Conservation (phyloP, 192 early-diverging fungal genomes). For the Rhizophagus sp. region DNA sequence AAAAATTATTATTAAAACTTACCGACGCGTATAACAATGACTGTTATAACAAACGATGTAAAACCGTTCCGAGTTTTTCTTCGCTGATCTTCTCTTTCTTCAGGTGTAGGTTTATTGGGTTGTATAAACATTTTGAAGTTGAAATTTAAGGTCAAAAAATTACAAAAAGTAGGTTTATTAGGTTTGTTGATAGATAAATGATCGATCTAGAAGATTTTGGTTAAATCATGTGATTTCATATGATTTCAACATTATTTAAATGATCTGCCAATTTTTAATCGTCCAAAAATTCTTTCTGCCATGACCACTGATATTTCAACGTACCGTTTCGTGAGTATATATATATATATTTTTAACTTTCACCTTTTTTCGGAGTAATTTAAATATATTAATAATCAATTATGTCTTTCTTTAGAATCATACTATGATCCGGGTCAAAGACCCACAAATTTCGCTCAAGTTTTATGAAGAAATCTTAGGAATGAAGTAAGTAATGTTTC, state of each 20-base stretch:
- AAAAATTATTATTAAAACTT: not conserved
- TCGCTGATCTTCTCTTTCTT: slow-evolving; percentile 7
- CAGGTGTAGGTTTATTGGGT: slow-evolving; percentile 1
- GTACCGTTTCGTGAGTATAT: slow-evolving; percentile 9
- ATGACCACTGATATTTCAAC: slow-evolving; percentile 27
- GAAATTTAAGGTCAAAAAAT: not conserved
- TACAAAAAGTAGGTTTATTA: not conserved
- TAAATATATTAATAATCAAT: not conserved
- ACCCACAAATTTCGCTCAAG: slow-evolving; percentile 69
- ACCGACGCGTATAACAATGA: not conserved
- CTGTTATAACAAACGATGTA: not conserved
- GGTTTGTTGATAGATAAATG: not conserved
- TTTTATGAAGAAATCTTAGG: slow-evolving; percentile 79
- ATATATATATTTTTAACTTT: too few species aligned
- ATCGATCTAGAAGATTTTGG: not conserved
- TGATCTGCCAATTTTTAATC: not conserved
- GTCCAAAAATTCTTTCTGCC: not conserved
- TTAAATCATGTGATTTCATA: not conserved
- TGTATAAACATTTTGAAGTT: slow-evolving; percentile 11
- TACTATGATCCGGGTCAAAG: slow-evolving; percentile 86
- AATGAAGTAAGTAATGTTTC: slow-evolving; percentile 63
- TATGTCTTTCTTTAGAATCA: slow-evolving; percentile 58
- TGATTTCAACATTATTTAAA: not conserved
- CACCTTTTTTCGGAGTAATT: not conserved
- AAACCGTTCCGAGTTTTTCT: not conserved